Evolutionary conservation across 2,329 filamentous ascomycete genomes (phyloP).

Genomic region (Proliferodiscus dingleyae): DNA sequence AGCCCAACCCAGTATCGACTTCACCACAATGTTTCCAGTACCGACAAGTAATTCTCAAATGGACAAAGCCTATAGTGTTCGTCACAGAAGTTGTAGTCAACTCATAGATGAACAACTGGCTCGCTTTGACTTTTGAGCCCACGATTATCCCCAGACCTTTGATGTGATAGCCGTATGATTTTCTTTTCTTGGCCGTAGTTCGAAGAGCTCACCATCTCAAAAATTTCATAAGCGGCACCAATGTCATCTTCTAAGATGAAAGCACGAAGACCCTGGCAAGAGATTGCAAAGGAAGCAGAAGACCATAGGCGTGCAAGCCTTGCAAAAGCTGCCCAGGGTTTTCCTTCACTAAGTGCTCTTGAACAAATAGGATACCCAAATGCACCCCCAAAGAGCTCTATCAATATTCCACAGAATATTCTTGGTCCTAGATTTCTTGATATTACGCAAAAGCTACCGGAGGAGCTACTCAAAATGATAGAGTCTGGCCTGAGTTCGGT

Average conservation of each 20-base stretch:
- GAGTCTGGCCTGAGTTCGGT: slow-evolving; percentile 39
- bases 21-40: too few relatives aligned
- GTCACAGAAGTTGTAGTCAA: too few relatives aligned
- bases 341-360: slow-evolving; percentile 29
- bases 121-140: too few relatives aligned
- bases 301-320: slow-evolving; percentile 40
- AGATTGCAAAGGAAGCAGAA: slow-evolving; percentile 38
- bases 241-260: slow-evolving; percentile 8
- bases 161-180: too few relatives aligned
- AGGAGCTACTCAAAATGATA: slow-evolving; percentile 41
- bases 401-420: slow-evolving; percentile 36
- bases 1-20: too few relatives aligned
- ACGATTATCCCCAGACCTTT: too few relatives aligned
- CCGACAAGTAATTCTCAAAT: too few relatives aligned
- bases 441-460: slow-evolving; percentile 42
- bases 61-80: too few relatives aligned
- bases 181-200: too few relatives aligned
- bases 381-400: slow-evolving; percentile 19
- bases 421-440: slow-evolving; percentile 40
- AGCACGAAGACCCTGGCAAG: slow-evolving; percentile 33
- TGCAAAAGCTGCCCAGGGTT: slow-evolving; percentile 32
- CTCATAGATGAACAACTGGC: too few relatives aligned
- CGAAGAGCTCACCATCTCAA: background rate
- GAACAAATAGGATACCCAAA: background rate
- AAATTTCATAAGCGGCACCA: background rate